phyloP scores from a whole-genome alignment of 2,329 filamentous ascomycete genomes.

The Fusarium sororula region DNA sequence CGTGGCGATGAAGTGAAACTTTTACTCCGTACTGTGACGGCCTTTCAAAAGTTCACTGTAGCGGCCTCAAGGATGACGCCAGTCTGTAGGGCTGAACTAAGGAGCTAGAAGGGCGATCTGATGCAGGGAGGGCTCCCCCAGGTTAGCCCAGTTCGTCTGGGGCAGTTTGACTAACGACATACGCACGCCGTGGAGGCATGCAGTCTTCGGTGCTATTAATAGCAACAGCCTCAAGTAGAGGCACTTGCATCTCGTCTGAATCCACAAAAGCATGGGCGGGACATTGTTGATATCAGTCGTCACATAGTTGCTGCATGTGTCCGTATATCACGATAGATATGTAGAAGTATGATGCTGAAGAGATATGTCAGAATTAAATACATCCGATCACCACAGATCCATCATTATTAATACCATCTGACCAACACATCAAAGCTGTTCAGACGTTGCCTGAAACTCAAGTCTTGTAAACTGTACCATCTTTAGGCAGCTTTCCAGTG shows the following conservation, averaged over 20 bases:
- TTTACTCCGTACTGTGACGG: rapidly evolving
- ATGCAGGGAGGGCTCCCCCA: not conserved
- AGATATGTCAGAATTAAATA: not conserved
- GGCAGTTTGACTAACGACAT: not conserved
- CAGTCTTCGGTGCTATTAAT: not conserved
- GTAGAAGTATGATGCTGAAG: not conserved
- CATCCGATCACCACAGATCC: rapidly evolving
- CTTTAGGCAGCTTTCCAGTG: constrained; percentile 32
- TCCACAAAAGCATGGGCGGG: not conserved
- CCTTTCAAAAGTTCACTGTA: not conserved
- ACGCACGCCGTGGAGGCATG: not conserved
- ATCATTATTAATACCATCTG: not conserved
- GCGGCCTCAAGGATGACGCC: not conserved
- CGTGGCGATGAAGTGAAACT: not conserved
- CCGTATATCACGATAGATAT: not conserved
- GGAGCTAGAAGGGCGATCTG: not conserved
- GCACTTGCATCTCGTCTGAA: not conserved
- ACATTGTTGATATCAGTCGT: rapidly evolving
- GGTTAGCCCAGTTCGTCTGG: not conserved
- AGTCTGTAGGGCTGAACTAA: constrained; percentile 4
- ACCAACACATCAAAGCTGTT: not conserved
- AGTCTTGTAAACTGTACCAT: constrained; percentile 32
- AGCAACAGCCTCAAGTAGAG: not conserved
- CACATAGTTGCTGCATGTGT: not conserved
- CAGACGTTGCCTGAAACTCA: not conserved